phyloP scores from a whole-genome alignment of 2,329 filamentous ascomycete genomes.

The Knufia petricola region DNA sequence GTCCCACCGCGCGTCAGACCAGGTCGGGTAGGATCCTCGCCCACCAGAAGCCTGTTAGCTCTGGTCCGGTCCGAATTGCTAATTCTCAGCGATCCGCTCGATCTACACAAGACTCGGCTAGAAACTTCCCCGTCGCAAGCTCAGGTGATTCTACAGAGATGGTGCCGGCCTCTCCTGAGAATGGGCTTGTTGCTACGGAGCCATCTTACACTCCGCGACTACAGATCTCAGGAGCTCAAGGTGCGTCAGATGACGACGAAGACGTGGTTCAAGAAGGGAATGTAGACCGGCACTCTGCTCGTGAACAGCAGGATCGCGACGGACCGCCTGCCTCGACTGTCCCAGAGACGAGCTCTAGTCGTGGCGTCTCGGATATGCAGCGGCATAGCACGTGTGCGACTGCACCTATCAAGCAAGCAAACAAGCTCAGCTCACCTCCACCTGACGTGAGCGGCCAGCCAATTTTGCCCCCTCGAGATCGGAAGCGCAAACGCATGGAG shows the following conservation, averaged over 20 bases:
- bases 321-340: not conserved
- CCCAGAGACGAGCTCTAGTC: not conserved
- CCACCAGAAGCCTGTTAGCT: not conserved
- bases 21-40: not conserved
- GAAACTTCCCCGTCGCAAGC: not conserved
- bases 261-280: not conserved
- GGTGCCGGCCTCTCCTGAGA: conserved; percentile 7
- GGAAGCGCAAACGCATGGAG: conserved; percentile 15
- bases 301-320: not conserved
- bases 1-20: not conserved
- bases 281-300: not conserved
- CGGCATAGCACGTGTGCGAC: not conserved
- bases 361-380: not conserved
- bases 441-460: conserved; percentile 13
- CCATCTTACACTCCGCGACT: not conserved
- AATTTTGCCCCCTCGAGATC: conserved; percentile 11
- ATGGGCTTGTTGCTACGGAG: conserved; percentile 2
- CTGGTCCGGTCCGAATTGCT: not conserved
- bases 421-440: not conserved
- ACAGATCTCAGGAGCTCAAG: not conserved
- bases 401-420: not conserved
- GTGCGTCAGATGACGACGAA: not conserved
- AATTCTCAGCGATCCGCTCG: conserved; percentile 5
- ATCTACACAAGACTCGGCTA: conserved; percentile 1
- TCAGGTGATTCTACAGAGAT: conserved; percentile 4